Evolutionary conservation across 176 grass and related monocot species (phyloP), one percentile per base, ranked within the genome.

Genomic region (Otatea glauca): DNA sequence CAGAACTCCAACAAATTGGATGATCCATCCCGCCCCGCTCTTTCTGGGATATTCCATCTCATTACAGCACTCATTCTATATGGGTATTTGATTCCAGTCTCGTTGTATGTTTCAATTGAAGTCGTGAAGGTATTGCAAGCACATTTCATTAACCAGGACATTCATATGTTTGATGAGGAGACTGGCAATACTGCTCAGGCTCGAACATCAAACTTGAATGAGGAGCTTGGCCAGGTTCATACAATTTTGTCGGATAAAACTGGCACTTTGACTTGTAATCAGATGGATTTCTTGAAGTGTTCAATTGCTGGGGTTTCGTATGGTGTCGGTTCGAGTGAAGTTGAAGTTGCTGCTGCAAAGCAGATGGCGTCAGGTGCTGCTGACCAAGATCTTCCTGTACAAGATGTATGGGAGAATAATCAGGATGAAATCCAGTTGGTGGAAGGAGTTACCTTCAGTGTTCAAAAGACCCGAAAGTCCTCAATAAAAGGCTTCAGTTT

Each of bases 281-380:
- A 99, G 84, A 99, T 99, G 93, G 93, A 99, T 58, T 99, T 99
- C 78, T 92, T 99, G 70, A 99, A 96, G 69, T 96, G 93, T 87
- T 99, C 96, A 39, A 92, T 99, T 79, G 93, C 91, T 49, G 96
- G 93, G 60, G 71, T 92, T 73, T 87, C 93, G 60, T 99, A 99
- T 78, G 96, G 96, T n/a, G 81, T 90, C 77, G 81, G 89, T 44
- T 92, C 96, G 1, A 96, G 89, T 75, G 96, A 99, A 87, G 96
- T 96, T 85, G 96, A 99, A 92, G 55, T 90, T 65, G 96, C 93
- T 78, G 93, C 96, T 61, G 89, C 76, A 49, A 96, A 96, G 86
- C 96, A 99, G 78, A 94, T 96, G 86, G 93, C 87, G 0, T 90
- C 93, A 84, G 78, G 73, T 25, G 70, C 51, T 54, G 63, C 68